Conservation (phyloP, 106 monocot genomes). For the Allium cepa region DNA sequence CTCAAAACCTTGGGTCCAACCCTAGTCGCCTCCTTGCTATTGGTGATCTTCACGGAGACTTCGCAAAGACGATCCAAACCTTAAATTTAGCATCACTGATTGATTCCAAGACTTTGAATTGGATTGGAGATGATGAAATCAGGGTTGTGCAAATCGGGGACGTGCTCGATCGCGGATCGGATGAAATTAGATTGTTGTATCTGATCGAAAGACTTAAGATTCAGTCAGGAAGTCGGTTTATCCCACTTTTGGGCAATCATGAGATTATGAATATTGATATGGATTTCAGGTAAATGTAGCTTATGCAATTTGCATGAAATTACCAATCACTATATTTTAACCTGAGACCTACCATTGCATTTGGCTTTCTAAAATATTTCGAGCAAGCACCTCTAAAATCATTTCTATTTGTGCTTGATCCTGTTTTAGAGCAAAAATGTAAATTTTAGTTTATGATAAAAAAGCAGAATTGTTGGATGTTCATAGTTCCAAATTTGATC, state of each 20-base stretch:
- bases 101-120: constrained; percentile 31
- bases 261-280: constrained; percentile 89
- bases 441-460: too few relatives aligned
- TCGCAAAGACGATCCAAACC: constrained; percentile 53
- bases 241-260: constrained; percentile 77
- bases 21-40: constrained; percentile 68
- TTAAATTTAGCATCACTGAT: constrained; percentile 62
- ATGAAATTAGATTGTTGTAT: constrained; percentile 80
- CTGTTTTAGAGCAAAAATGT: too few relatives aligned
- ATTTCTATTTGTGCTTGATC: too few relatives aligned
- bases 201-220: constrained; percentile 64
- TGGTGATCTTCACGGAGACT: constrained; percentile 87
- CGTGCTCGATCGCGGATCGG: constrained; percentile 83
- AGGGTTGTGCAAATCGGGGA: constrained; percentile 89
- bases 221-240: constrained; percentile 36
- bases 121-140: constrained; percentile 48
- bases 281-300: constrained; percentile 28
- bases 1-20: constrained; percentile 9
- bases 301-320: too few relatives aligned
- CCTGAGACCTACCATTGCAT: too few relatives aligned
- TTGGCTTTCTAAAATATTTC: too few relatives aligned
- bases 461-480: too few relatives aligned
- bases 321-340: too few relatives aligned
- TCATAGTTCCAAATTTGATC: too few relatives aligned
- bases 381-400: too few relatives aligned